phyloP scores from a whole-genome alignment of 1,139 yeast genomes.

The Pichia sp. region DNA sequence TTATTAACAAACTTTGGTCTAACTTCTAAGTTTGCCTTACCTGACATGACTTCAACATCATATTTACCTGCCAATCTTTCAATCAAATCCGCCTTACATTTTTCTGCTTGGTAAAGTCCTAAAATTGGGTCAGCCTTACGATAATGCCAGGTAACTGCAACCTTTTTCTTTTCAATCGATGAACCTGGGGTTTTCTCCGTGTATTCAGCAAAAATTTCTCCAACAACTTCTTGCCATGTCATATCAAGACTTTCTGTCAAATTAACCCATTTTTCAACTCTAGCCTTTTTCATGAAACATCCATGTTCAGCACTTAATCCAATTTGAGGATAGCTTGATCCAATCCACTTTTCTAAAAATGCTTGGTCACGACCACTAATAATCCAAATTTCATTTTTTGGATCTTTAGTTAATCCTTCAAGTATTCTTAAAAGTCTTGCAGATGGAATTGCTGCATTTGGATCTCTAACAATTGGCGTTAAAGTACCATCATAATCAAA shows the following conservation, averaged over 20 bases:
- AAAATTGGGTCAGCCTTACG: slow-evolving; percentile 90
- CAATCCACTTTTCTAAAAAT: slow-evolving; percentile 86
- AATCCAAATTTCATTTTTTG: slow-evolving; percentile 85
- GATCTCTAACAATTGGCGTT: slow-evolving; percentile 92
- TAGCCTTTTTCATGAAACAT: slow-evolving; percentile 76
- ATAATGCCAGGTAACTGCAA: slow-evolving; percentile 97
- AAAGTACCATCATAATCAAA: slow-evolving; percentile 97
- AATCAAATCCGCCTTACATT: slow-evolving; percentile 60
- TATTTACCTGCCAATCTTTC: slow-evolving; percentile 49
- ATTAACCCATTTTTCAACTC: slow-evolving; percentile 66
- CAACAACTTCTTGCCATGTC: slow-evolving; percentile 88
- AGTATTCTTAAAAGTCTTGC: slow-evolving; percentile 59
- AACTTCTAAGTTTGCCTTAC: slow-evolving; percentile 95
- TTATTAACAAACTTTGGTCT: slow-evolving; percentile 91
- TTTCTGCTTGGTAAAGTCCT: slow-evolving; percentile 79
- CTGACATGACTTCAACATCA: slow-evolving; percentile 94
- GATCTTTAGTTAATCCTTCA: slow-evolving; percentile 60
- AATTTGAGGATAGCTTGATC: slow-evolving; percentile 49
- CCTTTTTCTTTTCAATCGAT: slow-evolving; percentile 78
- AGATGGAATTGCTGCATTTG: slow-evolving; percentile 97
- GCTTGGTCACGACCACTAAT: slow-evolving; percentile 93
- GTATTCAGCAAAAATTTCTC: slow-evolving; percentile 61
- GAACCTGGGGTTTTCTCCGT: slow-evolving; percentile 92
- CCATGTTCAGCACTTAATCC: slow-evolving; percentile 98
- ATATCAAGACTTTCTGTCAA: slow-evolving; percentile 78